phyloP scores from a whole-genome alignment of 2,329 filamentous ascomycete genomes.

The Cladobotryum mycophilum region DNA sequence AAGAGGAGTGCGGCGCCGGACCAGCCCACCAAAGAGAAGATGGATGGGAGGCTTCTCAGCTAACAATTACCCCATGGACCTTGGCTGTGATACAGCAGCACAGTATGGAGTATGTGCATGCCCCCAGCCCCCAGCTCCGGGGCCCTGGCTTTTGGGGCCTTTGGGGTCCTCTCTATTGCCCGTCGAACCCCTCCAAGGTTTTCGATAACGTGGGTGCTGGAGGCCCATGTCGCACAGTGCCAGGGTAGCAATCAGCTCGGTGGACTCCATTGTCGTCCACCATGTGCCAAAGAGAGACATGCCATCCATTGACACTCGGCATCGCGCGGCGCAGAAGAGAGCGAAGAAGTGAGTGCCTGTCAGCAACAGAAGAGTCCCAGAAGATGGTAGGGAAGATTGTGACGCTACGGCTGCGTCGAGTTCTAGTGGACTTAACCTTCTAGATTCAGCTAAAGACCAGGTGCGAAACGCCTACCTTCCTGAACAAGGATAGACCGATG shows the following conservation, averaged over 20 bases:
- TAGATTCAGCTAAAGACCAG: neutral
- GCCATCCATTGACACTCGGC: too few relatives aligned
- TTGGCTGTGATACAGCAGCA: neutral
- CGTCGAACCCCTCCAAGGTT: conserved; percentile 6
- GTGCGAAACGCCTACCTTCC: conserved; percentile 9
- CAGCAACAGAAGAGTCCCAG: too few relatives aligned
- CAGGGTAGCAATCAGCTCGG: neutral
- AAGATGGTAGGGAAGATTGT: neutral
- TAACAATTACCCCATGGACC: conserved; percentile 8
- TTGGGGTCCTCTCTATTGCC: neutral
- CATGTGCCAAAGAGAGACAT: conserved; percentile 6
- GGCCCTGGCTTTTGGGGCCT: neutral
- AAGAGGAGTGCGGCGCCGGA: neutral
- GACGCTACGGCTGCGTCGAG: conserved; percentile 2
- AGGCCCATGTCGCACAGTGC: conserved; percentile 10
- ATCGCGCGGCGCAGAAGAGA: too few relatives aligned
- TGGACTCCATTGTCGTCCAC: conserved; percentile 10
- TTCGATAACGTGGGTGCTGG: conserved; percentile 6
- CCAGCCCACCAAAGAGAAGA: conserved; percentile 4
- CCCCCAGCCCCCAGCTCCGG: neutral
- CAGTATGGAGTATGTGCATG: neutral
- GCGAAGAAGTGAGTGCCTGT: too few relatives aligned
- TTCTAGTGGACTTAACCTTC: conserved; percentile 3
- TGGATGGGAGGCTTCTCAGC: conserved; percentile 3
- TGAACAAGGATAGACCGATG: conserved; percentile 5